Conservation (phyloP, 805 yeast species). For the Myxozyma neotropica region DNA sequence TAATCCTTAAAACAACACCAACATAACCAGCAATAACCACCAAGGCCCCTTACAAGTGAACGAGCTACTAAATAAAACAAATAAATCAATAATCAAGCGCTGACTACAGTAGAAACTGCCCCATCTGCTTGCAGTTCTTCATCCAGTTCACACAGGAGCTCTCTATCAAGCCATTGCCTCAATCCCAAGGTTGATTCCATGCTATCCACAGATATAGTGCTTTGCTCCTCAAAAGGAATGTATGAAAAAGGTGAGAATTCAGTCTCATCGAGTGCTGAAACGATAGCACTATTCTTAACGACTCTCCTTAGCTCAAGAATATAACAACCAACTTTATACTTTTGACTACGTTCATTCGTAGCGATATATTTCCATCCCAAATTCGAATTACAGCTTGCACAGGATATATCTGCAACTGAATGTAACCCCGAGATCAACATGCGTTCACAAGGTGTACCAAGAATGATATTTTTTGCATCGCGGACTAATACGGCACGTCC, state of each 20-base stretch:
- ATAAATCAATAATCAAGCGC: too few species aligned
- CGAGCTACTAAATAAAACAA: too few species aligned
- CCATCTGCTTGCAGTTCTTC: background rate
- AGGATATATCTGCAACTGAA: conserved; percentile 55
- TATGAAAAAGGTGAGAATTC: background rate
- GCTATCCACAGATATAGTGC: background rate
- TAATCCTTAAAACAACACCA: too few species aligned
- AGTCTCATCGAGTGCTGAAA: background rate
- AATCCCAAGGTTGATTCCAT: background rate
- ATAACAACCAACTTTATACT: conserved; percentile 61
- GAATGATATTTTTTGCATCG: conserved; percentile 13
- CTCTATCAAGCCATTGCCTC: conserved; percentile 3
- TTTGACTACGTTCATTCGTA: conserved; percentile 50
- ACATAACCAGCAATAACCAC: too few species aligned
- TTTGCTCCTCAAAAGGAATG: background rate
- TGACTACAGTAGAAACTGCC: too few species aligned
- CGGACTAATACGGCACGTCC: conserved; percentile 28
- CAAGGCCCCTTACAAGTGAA: too few species aligned
- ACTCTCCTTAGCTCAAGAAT: conserved; percentile 49
- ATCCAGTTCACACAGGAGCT: background rate
- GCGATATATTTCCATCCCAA: conserved; percentile 68
- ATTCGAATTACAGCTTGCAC: conserved; percentile 54
- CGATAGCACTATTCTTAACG: conserved; percentile 12
- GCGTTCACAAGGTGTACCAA: conserved; percentile 23
- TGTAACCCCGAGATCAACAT: conserved; percentile 59